A percentile compares a stretch with the other conserved stretches of the same genome.
phyloP scores from a whole-genome alignment of 202 grass and related monocot species.

The Elaeis oleifera region DNA sequence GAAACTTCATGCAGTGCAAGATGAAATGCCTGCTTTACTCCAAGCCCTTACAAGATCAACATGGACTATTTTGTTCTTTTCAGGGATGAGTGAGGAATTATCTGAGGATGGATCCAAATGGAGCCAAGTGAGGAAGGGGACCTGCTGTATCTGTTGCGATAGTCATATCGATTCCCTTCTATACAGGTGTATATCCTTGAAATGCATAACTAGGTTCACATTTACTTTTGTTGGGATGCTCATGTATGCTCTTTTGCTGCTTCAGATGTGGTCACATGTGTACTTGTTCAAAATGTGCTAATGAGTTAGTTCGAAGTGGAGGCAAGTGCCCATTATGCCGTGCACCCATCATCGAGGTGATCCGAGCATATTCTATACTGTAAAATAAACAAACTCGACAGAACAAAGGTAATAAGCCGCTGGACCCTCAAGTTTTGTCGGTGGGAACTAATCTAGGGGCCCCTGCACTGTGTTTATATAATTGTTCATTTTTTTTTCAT shows the following conservation, averaged over 20 bases:
- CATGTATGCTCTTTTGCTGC: background rate
- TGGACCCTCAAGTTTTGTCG: no score
- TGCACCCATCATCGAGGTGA: conserved; percentile 4
- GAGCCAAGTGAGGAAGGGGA: conserved; percentile 4
- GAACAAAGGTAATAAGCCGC: no score
- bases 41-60: no score
- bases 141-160: background rate
- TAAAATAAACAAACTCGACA: background rate
- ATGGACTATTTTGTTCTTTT: no score
- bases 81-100: background rate
- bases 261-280: conserved; percentile 9
- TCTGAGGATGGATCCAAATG: background rate
- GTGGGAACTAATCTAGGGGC: no score
- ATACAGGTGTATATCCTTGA: background rate
- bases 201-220: no score
- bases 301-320: background rate
- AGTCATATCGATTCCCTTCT: conserved; percentile 7
- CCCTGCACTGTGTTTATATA: no score
- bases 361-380: conserved; percentile 4
- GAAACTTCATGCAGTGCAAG: no score
- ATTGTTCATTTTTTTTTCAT: no score
- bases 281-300: conserved; percentile 10
- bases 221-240: background rate
- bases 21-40: no score
- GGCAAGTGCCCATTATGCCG: conserved; percentile 5